These are phyloP conservation scores for Pinus taeda DNA, from an alignment of 75 land plant genomes.

Conservation along the genomic window DNA sequence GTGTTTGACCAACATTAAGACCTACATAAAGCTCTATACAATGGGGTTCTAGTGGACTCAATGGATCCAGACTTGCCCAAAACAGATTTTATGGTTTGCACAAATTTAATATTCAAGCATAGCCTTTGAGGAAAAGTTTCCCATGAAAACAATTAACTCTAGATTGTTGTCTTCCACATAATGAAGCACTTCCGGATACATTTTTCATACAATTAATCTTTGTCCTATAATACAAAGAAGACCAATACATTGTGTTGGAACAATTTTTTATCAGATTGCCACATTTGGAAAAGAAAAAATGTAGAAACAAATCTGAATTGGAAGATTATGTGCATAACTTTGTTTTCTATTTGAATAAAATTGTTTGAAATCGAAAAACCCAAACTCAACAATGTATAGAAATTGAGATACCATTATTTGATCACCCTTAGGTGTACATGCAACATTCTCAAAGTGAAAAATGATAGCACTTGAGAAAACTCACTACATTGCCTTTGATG, in stretches of 20 bases:
- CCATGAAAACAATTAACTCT: constrained; percentile 2
- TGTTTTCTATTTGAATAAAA: constrained; percentile 45
- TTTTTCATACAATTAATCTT: constrained; percentile 14
- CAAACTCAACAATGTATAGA: constrained; percentile 35
- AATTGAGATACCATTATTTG: constrained; percentile 29
- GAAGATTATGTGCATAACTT: constrained; percentile 68
- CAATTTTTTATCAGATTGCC: constrained; percentile 45
- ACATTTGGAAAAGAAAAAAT: constrained; percentile 28
- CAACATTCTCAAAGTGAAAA: constrained; percentile 57
- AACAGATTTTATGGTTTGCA: constrained; percentile 38
- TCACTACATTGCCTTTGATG: background rate
- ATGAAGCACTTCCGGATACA: background rate
- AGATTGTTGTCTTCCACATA: background rate
- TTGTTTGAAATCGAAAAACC: constrained; percentile 34
- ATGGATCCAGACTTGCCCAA: constrained; percentile 38
- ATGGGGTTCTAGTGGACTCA: constrained; percentile 38
- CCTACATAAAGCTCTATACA: constrained; percentile 52
- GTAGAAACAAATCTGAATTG: constrained; percentile 31
- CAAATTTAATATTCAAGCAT: constrained; percentile 15
- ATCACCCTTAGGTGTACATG: constrained; percentile 25
- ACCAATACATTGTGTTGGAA: constrained; percentile 44
- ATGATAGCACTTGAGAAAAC: constrained; percentile 25
- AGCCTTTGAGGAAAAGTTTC: background rate
- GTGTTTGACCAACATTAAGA: constrained; percentile 40
- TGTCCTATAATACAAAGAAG: constrained; percentile 49